Percentiles rank a stretch among this genome's conserved stretches.
phyloP scores from a whole-genome alignment of 768 basidiomycete species.

The Boletus pseudo-olivaceus region DNA sequence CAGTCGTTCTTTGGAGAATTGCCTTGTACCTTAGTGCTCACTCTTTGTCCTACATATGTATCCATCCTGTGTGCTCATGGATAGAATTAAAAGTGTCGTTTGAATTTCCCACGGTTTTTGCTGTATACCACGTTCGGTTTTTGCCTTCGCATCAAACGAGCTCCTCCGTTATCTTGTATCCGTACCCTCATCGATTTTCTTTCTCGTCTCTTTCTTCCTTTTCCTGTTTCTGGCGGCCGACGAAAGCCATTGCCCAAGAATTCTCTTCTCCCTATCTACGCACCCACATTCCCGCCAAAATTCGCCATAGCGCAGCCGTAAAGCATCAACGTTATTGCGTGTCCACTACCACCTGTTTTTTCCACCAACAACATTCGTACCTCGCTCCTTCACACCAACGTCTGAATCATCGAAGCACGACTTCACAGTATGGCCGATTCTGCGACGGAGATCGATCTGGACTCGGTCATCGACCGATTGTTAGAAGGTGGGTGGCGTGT shows the following conservation, averaged over 20 bases:
- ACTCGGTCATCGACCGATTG: conserved; percentile 98
- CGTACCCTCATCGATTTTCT: conserved; percentile 33
- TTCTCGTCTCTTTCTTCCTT: conserved; percentile 8
- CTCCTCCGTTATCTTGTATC: conserved; percentile 34
- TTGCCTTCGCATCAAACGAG: conserved; percentile 32
- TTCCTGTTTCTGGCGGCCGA: conserved; percentile 23
- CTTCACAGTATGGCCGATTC: conserved; percentile 63
- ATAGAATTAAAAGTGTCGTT: not conserved
- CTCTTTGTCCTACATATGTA: not conserved
- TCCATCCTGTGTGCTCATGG: not conserved
- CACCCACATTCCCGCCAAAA: conserved; percentile 17
- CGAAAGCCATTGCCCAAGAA: conserved; percentile 13
- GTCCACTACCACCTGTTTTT: conserved; percentile 22
- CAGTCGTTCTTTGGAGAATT: not conserved
- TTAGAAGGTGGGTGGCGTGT: conserved; percentile 79
- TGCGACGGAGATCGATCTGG: conserved; percentile 93
- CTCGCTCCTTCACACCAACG: conserved; percentile 17
- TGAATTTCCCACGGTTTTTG: conserved; percentile 31
- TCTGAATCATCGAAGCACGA: conserved; percentile 12
- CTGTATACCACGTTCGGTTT: conserved; percentile 29
- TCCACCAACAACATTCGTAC: conserved; percentile 18
- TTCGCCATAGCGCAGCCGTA: conserved; percentile 17
- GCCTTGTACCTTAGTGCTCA: not conserved
- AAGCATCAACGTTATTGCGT: conserved; percentile 19
- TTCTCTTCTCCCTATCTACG: not conserved